Evolutionary conservation across 306 rosid genomes (phyloP).

Genomic region (Cicer arietinum): DNA sequence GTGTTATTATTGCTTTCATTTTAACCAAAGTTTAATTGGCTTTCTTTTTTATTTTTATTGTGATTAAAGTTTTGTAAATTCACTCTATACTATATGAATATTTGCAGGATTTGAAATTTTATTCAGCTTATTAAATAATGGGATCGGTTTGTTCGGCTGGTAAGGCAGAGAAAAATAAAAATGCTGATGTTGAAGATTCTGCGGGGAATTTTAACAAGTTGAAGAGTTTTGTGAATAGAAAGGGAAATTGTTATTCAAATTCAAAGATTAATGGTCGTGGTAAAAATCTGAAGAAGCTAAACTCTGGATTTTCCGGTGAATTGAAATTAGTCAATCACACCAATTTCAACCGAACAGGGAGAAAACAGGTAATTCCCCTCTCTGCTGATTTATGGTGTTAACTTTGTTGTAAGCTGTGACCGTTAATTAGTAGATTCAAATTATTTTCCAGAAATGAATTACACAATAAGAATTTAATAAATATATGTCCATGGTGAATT

Average conservation of each 20-base stretch:
- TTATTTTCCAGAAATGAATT: background rate
- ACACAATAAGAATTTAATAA: background rate
- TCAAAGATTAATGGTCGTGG: conserved; percentile 41
- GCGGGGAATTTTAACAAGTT: conserved; percentile 50
- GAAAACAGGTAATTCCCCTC: conserved; percentile 48
- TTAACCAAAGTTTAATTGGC: background rate
- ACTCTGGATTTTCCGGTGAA: conserved; percentile 53
- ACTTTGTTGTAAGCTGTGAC: conserved; percentile 16
- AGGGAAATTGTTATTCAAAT: conserved; percentile 44
- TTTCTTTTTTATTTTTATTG: background rate
- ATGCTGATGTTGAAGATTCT: conserved; percentile 27
- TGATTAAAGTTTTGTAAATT: background rate
- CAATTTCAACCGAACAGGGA: conserved; percentile 24
- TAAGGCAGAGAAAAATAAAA: conserved; percentile 42
- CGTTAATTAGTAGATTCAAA: background rate
- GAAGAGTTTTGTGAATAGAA: conserved; percentile 38
- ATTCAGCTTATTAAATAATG: conserved; percentile 50
- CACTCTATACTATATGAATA: conserved; percentile 5
- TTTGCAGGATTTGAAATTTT: conserved; percentile 39
- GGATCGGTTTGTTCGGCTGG: conserved; percentile 74
- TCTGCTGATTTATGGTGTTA: background rate
- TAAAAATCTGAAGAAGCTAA: conserved; percentile 40
- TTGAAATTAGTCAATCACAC: conserved; percentile 41
- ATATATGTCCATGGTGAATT: background rate
- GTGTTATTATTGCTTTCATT: background rate